phyloP scores from a whole-genome alignment of 495 filamentous ascomycete genomes.

The Talaromyces trachyspermus region DNA sequence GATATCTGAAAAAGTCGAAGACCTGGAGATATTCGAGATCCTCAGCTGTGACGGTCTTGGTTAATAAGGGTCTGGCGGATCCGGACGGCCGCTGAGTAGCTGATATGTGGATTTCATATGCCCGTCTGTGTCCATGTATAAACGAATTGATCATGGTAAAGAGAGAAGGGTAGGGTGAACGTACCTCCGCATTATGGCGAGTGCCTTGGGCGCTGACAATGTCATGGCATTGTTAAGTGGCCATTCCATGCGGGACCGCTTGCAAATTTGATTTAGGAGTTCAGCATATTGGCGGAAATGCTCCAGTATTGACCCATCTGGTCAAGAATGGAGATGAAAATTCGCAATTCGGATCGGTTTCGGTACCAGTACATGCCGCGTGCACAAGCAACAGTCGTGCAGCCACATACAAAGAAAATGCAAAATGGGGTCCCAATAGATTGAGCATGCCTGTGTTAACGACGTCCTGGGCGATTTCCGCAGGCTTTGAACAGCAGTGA shows the following conservation, averaged over 20 bases:
- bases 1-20: slow-evolving; percentile 75
- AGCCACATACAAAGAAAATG: slow-evolving; percentile 71
- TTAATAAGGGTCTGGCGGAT: slow-evolving; percentile 26
- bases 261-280: slow-evolving; percentile 51
- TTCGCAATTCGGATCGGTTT: slow-evolving; percentile 54
- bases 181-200: slow-evolving; percentile 62
- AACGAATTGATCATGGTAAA: no score
- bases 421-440: slow-evolving; percentile 66
- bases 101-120: slow-evolving; percentile 1
- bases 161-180: no score
- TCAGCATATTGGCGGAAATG: slow-evolving; percentile 60
- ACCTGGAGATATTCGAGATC: slow-evolving; percentile 70
- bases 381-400: slow-evolving; percentile 65
- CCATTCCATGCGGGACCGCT: slow-evolving; percentile 25
- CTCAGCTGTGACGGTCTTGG: slow-evolving; percentile 50
- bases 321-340: slow-evolving; percentile 59
- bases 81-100: slow-evolving; percentile 20
- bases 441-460: slow-evolving; percentile 52
- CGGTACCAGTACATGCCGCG: slow-evolving; percentile 64
- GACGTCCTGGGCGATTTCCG: slow-evolving; percentile 57
- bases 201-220: slow-evolving; percentile 59
- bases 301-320: slow-evolving; percentile 66
- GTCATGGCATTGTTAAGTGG: slow-evolving; percentile 47
- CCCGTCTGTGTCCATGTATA: background rate
- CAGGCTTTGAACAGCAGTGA: slow-evolving; percentile 63